These are phyloP conservation scores for Elongisporangium senticosum DNA, from an alignment of 352 stramenopile genomes.

Conservation along the genomic window DNA sequence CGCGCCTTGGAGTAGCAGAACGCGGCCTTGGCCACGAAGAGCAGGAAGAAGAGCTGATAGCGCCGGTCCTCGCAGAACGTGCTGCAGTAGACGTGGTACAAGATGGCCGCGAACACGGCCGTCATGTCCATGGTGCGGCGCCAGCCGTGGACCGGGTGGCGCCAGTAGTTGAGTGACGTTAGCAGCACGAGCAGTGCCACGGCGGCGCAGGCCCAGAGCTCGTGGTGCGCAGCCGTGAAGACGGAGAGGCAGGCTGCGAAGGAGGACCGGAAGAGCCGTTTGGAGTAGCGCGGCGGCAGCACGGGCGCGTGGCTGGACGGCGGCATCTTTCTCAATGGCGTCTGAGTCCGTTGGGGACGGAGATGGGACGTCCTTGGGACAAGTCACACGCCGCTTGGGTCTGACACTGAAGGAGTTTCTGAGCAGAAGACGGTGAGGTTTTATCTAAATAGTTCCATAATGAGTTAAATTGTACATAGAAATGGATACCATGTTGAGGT, in stretches of 20 bases:
- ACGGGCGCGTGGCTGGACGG: slow-evolving; percentile 22
- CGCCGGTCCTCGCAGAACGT: slow-evolving; percentile 39
- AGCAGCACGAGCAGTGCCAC: slow-evolving; percentile 65
- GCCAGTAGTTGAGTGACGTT: slow-evolving; percentile 86
- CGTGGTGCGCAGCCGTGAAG: slow-evolving; percentile 29
- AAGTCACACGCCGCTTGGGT: too few species aligned
- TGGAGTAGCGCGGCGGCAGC: slow-evolving; percentile 61
- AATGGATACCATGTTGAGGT: too few species aligned
- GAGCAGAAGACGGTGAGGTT: too few species aligned
- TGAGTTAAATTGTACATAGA: too few species aligned
- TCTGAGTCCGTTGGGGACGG: too few species aligned
- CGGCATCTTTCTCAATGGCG: background rate
- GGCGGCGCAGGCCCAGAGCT: slow-evolving; percentile 61
- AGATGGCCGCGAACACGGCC: slow-evolving; percentile 44
- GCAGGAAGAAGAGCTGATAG: slow-evolving; percentile 55
- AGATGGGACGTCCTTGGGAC: too few species aligned
- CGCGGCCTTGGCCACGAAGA: slow-evolving; percentile 59
- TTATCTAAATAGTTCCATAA: too few species aligned
- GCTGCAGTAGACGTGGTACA: slow-evolving; percentile 66
- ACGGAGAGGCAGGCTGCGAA: slow-evolving; percentile 71
- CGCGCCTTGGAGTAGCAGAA: slow-evolving; percentile 74
- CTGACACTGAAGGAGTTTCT: too few species aligned
- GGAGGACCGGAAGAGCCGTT: slow-evolving; percentile 64
- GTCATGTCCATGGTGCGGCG: slow-evolving; percentile 66
- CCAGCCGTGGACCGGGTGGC: slow-evolving; percentile 65